Conservation (phyloP, 306 rosid species). For the Gillenia trifoliata region DNA sequence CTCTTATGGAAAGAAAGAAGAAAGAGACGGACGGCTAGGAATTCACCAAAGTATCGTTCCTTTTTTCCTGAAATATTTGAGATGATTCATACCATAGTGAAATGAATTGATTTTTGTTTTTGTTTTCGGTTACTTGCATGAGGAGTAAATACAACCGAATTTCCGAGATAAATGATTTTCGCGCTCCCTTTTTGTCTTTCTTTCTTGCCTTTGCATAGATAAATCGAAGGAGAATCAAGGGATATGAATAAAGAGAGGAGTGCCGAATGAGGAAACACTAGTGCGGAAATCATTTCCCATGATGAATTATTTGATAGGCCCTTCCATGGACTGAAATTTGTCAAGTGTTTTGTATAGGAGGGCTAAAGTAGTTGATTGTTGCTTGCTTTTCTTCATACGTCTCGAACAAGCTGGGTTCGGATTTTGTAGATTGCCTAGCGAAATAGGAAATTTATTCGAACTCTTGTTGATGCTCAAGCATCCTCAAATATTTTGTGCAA, state of each 20-base stretch:
- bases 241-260: no score
- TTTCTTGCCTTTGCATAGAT: no score
- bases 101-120: neutral
- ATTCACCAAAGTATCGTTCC: neutral
- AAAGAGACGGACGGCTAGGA: neutral
- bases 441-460: neutral
- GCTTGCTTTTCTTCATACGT: neutral
- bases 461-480: neutral
- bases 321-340: neutral
- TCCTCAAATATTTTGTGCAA: neutral
- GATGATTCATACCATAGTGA: neutral
- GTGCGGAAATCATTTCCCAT: no score
- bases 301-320: neutral
- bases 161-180: neutral
- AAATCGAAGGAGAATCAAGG: no score
- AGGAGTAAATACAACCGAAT: neutral
- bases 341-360: neutral
- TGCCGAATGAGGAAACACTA: no score
- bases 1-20: neutral
- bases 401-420: neutral
- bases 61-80: neutral
- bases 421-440: neutral
- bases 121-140: neutral
- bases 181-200: no score
- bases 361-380: neutral